Evolutionary conservation across 1,284 basidiomycete genomes (phyloP).

Genomic region (Cutaneotrichosporon cavernicola): DNA sequence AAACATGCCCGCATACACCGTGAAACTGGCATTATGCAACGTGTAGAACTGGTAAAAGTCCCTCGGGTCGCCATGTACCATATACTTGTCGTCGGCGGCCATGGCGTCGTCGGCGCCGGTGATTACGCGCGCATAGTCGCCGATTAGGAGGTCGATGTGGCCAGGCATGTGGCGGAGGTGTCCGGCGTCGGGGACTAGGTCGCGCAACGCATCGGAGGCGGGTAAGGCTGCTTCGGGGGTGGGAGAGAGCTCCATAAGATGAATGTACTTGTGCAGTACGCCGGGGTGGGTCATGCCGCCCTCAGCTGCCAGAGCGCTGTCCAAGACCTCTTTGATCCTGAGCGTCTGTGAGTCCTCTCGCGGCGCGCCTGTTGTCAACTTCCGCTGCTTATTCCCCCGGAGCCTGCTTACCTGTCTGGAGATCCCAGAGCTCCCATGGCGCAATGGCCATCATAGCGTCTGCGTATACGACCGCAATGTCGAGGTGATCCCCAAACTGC

Average conservation of each 20-base stretch:
- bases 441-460: conserved; percentile 45
- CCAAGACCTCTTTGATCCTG: conserved; percentile 35
- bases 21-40: conserved; percentile 43
- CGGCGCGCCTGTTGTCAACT: conserved; percentile 17
- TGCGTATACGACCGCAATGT: conserved; percentile 42
- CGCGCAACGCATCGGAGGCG: conserved; percentile 34
- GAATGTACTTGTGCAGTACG: conserved; percentile 47
- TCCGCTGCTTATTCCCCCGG: background rate
- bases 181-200: conserved; percentile 42
- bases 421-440: conserved; percentile 48
- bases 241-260: conserved; percentile 45
- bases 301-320: conserved; percentile 27
- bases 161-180: conserved; percentile 49
- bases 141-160: conserved; percentile 46
- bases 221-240: conserved; percentile 40
- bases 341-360: conserved; percentile 28
- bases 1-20: conserved; percentile 48
- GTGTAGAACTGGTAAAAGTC: conserved; percentile 46
- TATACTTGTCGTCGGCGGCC: conserved; percentile 40
- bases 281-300: conserved; percentile 34
- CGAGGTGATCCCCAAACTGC: conserved; percentile 29
- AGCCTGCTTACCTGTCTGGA: conserved; percentile 34
- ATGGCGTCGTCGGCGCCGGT: conserved; percentile 36
- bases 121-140: conserved; percentile 46
- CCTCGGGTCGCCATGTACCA: conserved; percentile 14